phyloP scores from a whole-genome alignment of 73 alveolate species.

The Paramecium caudatum region DNA sequence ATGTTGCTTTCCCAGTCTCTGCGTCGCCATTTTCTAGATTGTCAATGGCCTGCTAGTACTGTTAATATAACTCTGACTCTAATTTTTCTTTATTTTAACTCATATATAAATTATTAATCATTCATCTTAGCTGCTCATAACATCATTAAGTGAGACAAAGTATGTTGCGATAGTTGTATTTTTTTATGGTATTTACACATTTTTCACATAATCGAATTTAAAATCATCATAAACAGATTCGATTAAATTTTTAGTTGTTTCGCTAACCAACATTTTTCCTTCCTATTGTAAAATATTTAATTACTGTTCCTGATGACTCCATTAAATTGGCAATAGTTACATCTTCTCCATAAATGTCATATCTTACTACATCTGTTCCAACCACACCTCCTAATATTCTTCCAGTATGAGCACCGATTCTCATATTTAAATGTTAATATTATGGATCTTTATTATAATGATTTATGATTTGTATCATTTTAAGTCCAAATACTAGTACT shows the following conservation, averaged over 20 bases:
- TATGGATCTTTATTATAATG: constrained; percentile 47
- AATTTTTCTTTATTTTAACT: constrained; percentile 40
- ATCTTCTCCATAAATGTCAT: constrained; percentile 79
- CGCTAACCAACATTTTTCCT: constrained; percentile 50
- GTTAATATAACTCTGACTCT: not conserved
- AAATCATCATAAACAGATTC: constrained; percentile 51
- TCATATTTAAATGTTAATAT: constrained; percentile 69
- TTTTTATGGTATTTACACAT: constrained; percentile 15
- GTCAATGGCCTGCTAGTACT: constrained; percentile 22
- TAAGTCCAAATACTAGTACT: constrained; percentile 61
- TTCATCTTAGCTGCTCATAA: not conserved
- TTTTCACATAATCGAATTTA: constrained; percentile 6
- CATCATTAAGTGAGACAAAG: constrained; percentile 41
- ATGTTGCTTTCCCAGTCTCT: not conserved
- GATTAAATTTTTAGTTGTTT: constrained; percentile 25
- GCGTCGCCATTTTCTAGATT: not conserved
- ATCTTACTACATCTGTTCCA: constrained; percentile 79
- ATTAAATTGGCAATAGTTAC: constrained; percentile 58
- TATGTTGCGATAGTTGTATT: not conserved
- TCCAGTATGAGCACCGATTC: constrained; percentile 79
- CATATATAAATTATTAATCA: not conserved
- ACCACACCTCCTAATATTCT: constrained; percentile 76
- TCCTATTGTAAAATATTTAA: not conserved
- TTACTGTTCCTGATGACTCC: constrained; percentile 58
- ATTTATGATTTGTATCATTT: constrained; percentile 66